Percentiles rank a stretch among this genome's conserved stretches.
Conservation (phyloP, 805 yeast species). For the Clavispora santaluciae region DNA sequence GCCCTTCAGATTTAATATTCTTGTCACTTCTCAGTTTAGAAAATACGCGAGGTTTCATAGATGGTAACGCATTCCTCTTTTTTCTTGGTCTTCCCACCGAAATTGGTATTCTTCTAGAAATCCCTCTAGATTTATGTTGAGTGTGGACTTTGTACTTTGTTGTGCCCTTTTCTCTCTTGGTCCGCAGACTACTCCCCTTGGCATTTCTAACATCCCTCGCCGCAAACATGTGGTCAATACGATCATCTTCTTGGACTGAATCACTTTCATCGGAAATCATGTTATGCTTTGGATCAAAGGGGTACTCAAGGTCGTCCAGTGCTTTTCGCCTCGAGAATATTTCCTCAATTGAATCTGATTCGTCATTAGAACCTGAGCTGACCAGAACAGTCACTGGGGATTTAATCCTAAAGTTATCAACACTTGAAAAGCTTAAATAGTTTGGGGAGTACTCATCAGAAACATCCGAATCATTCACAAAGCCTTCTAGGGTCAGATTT, state of each 20-base stretch:
- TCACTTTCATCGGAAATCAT: background rate
- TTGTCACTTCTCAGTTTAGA: background rate
- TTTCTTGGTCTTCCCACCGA: background rate
- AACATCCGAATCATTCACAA: background rate
- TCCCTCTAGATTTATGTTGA: too few species aligned
- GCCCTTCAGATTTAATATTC: background rate
- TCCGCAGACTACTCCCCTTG: too few species aligned
- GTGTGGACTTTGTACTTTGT: background rate
- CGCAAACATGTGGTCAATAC: slow-evolving; percentile 8
- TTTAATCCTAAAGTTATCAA: too few species aligned
- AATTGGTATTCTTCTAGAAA: background rate
- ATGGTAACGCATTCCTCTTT: background rate
- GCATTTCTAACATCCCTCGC: too few species aligned
- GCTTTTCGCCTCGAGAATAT: background rate
- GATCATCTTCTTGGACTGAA: slow-evolving; percentile 7
- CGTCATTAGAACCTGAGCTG: slow-evolving; percentile 8
- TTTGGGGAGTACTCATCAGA: background rate
- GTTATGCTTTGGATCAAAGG: background rate
- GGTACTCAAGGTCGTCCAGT: background rate
- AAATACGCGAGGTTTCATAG: background rate
- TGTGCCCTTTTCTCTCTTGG: background rate
- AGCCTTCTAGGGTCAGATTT: slow-evolving; percentile 4
- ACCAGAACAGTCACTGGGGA: background rate
- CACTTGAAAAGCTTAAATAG: background rate
- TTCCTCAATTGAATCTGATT: slow-evolving; percentile 2